phyloP scores from a whole-genome alignment of 495 filamentous ascomycete species.

The Tuber calosporum region DNA sequence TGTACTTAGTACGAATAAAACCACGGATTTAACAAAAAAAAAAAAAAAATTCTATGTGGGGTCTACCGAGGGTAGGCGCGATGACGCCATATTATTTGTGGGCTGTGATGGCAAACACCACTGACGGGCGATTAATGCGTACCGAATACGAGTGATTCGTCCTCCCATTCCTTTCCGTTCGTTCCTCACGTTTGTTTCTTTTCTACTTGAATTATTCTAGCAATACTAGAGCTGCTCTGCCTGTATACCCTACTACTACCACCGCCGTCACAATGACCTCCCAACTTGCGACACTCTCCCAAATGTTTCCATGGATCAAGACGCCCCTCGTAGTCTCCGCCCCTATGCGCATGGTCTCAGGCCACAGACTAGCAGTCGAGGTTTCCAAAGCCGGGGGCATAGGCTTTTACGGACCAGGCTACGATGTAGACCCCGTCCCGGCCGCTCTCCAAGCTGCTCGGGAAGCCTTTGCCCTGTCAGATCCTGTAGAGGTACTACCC shows the following conservation, averaged over 20 bases:
- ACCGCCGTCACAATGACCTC: conserved; percentile 14
- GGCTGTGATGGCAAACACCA: background rate
- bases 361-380: conserved; percentile 49
- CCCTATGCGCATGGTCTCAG: conserved; percentile 66
- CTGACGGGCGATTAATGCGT: background rate
- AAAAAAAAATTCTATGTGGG: too few species aligned
- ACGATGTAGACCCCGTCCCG: conserved; percentile 39
- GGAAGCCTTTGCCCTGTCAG: conserved; percentile 13
- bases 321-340: conserved; percentile 59
- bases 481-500: conserved; percentile 44
- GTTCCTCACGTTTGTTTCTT: background rate
- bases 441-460: conserved; percentile 36
- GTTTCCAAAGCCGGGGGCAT: conserved; percentile 59
- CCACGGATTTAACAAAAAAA: too few species aligned
- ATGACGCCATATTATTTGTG: background rate
- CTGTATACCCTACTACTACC: background rate
- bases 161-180: background rate
- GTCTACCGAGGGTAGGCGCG: background rate
- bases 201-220: background rate
- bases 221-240: background rate
- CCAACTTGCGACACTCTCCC: conserved; percentile 19
- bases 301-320: conserved; percentile 57
- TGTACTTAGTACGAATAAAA: too few species aligned
- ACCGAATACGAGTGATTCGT: background rate
- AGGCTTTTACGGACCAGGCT: conserved; percentile 46